Base-by-base conservation (phyloP, 2,329 filamentous ascomycete genomes). In the Aspergillus aculeatus region DNA sequence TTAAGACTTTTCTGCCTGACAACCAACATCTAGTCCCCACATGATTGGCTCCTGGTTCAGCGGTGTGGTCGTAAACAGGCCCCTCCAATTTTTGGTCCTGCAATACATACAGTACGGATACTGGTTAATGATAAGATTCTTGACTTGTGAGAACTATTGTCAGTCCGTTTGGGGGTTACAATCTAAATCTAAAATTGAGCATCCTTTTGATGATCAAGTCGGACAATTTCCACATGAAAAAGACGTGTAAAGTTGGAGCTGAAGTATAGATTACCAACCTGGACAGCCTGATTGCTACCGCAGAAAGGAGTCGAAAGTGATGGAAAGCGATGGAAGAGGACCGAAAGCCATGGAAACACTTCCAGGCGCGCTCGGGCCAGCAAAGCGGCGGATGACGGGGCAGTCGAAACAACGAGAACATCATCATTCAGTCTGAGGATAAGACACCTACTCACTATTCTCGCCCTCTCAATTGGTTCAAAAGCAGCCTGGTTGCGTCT, bases 291-390 rank as follows among this genome's bases (percentile, higher is more conserved):
- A 60, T 65, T 69, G 60, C 59, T 60, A 66, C 60, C 32, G 53
- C 54, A 50, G 70, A 71, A 73, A 57, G 52, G 51, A 55, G 59
- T 56, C 50, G 70, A 71, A 73, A 57, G 52, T 50, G 55, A 60
- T 60, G 47, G 72, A 74, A 73, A 50, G n/a, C n/a, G 56, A 62
- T 71, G 68, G 73, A 75, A 75, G 54, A 16, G 32, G 60, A 51
- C 57, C 61, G 73, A 75, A 75, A 62, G 61, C 44, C 23, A 64
- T 68, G 44, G 68, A 69, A 69, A 49, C 56, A 54, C 56, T 32
- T 61, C 41, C 63, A 70, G 66, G 60, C 54, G 50, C 66, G 68
- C 69, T 71, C 67, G 69, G 70, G 65, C 72, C 71, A 67, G 57
- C 49, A 65, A 62, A 54, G 57, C 50, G 52, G 59, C 44, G 59